Conservation (phyloP, 2,329 filamentous ascomycete species). For the Sordariomycetes sp. region DNA sequence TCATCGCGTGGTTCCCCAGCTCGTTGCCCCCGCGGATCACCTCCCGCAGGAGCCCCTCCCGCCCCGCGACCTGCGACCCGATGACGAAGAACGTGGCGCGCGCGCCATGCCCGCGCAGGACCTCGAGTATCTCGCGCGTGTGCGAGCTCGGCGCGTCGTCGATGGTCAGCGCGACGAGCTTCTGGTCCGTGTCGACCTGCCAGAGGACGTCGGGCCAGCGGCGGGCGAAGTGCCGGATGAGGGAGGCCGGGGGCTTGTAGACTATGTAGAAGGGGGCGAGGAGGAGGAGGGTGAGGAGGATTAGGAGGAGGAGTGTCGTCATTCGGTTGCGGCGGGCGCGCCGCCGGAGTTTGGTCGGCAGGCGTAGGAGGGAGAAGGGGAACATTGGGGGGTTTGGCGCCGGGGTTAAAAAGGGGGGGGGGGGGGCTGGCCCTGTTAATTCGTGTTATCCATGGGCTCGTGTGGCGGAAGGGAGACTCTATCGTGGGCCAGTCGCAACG, state of each 20-base stretch:
- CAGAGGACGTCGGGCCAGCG: constrained; percentile 72
- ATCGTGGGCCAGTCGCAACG: neutral
- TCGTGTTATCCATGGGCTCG: neutral
- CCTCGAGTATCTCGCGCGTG: constrained; percentile 55
- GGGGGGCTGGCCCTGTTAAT: neutral
- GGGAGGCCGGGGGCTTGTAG: constrained; percentile 64
- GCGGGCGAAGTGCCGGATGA: constrained; percentile 58
- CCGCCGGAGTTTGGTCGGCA: constrained; percentile 42
- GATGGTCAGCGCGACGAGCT: constrained; percentile 69
- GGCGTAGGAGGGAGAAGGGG: constrained; percentile 33
- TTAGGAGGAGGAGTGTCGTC: constrained; percentile 34
- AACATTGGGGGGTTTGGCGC: constrained; percentile 11
- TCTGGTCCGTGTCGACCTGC: constrained; percentile 44
- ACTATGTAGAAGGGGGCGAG: constrained; percentile 46
- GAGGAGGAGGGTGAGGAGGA: constrained; percentile 19
- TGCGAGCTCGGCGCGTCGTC: constrained; percentile 71
- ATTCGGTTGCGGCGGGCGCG: constrained; percentile 45
- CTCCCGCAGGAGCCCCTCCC: constrained; percentile 38
- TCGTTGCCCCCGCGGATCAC: constrained; percentile 53
- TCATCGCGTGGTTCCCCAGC: constrained; percentile 81
- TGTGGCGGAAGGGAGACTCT: neutral
- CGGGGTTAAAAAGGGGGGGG: no score
- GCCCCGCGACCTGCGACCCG: constrained; percentile 54
- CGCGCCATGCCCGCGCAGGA: constrained; percentile 53
- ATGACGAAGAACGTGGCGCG: constrained; percentile 84